phyloP scores from a whole-genome alignment of 768 basidiomycete species.

The Strobilomyces dryophilus region DNA sequence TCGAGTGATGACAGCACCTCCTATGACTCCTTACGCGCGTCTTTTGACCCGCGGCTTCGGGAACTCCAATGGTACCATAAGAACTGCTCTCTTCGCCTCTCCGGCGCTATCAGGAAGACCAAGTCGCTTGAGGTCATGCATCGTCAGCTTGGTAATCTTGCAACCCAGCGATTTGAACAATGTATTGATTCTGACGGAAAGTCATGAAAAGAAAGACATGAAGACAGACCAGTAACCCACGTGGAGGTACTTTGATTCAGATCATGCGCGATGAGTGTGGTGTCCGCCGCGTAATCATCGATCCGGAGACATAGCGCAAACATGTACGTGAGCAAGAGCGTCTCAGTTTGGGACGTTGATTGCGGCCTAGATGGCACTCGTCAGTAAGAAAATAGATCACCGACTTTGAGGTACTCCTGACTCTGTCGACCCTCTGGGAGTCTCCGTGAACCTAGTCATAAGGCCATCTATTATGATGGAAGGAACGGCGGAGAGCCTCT shows the following conservation, averaged over 20 bases:
- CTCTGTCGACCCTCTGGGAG: slow-evolving; percentile 60
- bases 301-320: slow-evolving; percentile 77
- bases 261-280: slow-evolving; percentile 65
- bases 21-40: slow-evolving; percentile 16
- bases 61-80: slow-evolving; percentile 77
- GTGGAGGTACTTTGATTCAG: slow-evolving; percentile 57
- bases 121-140: slow-evolving; percentile 62
- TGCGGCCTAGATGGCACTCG: slow-evolving; percentile 33
- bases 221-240: slow-evolving; percentile 42
- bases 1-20: background rate
- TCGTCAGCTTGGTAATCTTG: slow-evolving; percentile 52
- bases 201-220: background rate
- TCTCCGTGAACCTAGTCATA: slow-evolving; percentile 77
- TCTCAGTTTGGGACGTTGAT: slow-evolving; percentile 65
- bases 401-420: slow-evolving; percentile 29
- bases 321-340: slow-evolving; percentile 70
- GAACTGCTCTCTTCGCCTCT: slow-evolving; percentile 64
- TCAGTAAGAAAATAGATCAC: background rate
- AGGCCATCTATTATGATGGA: slow-evolving; percentile 68
- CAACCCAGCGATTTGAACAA: slow-evolving; percentile 83
- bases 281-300: slow-evolving; percentile 74
- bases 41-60: slow-evolving; percentile 54
- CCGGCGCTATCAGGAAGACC: slow-evolving; percentile 63
- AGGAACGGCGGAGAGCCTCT: slow-evolving; percentile 58
- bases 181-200: slow-evolving; percentile 46